Evolutionary conservation across 805 yeast genomes (phyloP), one percentile per base, ranked within the genome.

Genomic region (Cyberlindnera xishuangbannaensis): DNA sequence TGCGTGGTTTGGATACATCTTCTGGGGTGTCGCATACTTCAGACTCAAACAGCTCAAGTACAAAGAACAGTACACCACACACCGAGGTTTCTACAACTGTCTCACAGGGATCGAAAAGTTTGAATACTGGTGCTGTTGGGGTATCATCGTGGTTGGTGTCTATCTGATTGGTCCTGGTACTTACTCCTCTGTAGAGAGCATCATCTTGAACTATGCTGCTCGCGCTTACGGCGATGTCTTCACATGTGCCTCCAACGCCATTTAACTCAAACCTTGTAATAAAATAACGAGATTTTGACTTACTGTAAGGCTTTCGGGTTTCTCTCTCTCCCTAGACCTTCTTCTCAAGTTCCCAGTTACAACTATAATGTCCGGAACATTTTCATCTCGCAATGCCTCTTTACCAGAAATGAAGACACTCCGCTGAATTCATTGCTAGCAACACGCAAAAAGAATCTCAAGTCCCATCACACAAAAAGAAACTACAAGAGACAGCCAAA

Each of bases 1-100:
- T 49, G 72, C 78, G 50, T 75, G 78, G 76, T 75, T 74, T 43
- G 79, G 78, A 0, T 74, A 70, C 45, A 70, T 72, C 7, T 74
- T 73, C 45, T 74, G 80, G 80, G 71, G 77, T 11, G 64, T 71
- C 21, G 79, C 79, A 0, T 74, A 52, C 50, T 62, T 69, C 50
- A 62, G 65, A 44, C 55, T 72, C 42, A 59, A 61, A 37, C 53
- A 56, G 30, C 53, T 51, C 13, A 50, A 53, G 17, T 46, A 52
- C 31, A 53, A 53, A 48, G 48, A 11, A 41, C 25, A 51, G 10
- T 51, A 48, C 14, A 36, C 47, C 20, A 44, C 52, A 33, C 33
- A 41, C 4, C 16, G 25, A 12, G 51, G 37, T 6, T 47, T 63
- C 28, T 59, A 55, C 48, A 45, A 43, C 23, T 26, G 38, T 11